Evolutionary conservation across 1,139 yeast genomes (phyloP).

Genomic region (Meyerozyma elateridarum): DNA sequence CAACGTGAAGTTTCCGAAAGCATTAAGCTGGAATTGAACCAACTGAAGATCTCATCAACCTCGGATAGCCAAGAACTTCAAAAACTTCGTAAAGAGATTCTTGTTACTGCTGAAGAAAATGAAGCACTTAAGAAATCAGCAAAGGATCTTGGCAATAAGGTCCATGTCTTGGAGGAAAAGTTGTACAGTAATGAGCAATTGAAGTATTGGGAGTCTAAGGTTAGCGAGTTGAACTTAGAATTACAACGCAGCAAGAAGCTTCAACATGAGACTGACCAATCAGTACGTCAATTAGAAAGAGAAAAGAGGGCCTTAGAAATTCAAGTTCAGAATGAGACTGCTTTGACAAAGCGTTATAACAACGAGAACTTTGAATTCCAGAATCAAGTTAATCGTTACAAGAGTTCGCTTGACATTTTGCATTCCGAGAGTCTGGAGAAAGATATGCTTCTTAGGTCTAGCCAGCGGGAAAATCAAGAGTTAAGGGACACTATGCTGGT

Average conservation of each 20-base stretch:
- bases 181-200: constrained; percentile 43
- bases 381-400: constrained; percentile 35
- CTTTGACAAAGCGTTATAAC: constrained; percentile 38
- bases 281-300: constrained; percentile 28
- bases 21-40: constrained; percentile 32
- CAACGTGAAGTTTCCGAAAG: constrained; percentile 30
- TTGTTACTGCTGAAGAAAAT: constrained; percentile 40
- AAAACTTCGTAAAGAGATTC: constrained; percentile 32
- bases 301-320: constrained; percentile 33
- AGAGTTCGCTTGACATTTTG: constrained; percentile 31
- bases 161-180: constrained; percentile 34
- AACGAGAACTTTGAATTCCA: constrained; percentile 46
- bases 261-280: constrained; percentile 29
- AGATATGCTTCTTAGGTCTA: constrained; percentile 30
- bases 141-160: constrained; percentile 30
- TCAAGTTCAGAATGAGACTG: constrained; percentile 32
- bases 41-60: constrained; percentile 28
- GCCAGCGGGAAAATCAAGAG: constrained; percentile 39
- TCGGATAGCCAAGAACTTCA: constrained; percentile 35
- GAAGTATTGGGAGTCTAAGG: constrained; percentile 42
- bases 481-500: constrained; percentile 50
- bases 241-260: constrained; percentile 29
- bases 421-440: constrained; percentile 39
- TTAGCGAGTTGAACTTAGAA: constrained; percentile 24
- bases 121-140: constrained; percentile 37